Percentiles rank a stretch among this genome's conserved stretches.
Conservation (phyloP, 768 basidiomycete species). For the Suillus ampliporus region DNA sequence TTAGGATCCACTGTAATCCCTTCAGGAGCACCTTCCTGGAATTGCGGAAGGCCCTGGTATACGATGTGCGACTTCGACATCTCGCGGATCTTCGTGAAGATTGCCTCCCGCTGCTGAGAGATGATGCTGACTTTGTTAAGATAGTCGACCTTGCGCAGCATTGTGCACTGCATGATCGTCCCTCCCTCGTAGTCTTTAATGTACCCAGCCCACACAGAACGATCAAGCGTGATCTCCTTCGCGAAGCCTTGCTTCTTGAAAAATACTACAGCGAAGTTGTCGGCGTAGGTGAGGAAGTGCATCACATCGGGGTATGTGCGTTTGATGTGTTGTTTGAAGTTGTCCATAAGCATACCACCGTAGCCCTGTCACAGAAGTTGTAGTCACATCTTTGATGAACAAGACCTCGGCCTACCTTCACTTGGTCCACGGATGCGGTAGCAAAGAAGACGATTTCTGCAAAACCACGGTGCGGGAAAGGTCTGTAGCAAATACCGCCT, state of each 20-base stretch:
- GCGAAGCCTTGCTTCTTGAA: conserved; percentile 99
- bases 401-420: conserved; percentile 68
- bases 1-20: conserved; percentile 66
- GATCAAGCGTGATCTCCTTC: conserved; percentile 93
- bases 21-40: conserved; percentile 62
- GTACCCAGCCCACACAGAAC: conserved; percentile 95
- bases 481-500: conserved; percentile 96
- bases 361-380: conserved; percentile 71
- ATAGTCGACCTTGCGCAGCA: conserved; percentile 94
- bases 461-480: conserved; percentile 93
- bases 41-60: conserved; percentile 78
- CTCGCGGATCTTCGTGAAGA: conserved; percentile 86
- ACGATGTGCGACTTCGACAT: conserved; percentile 87
- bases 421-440: conserved; percentile 94
- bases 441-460: conserved; percentile 99
- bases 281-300: conserved; percentile 97
- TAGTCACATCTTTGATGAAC: conserved; percentile 1
- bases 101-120: conserved; percentile 84
- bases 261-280: conserved; percentile 98
- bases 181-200: conserved; percentile 99
- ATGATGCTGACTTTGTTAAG: conserved; percentile 79
- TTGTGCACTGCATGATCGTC: conserved; percentile 98
- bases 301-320: conserved; percentile 84
- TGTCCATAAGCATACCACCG: conserved; percentile 97
- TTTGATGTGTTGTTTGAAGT: conserved; percentile 93